These are phyloP conservation scores for Diophrys sp. DNA, from an alignment of 73 alveolate genomes.

Conservation along the genomic window DNA sequence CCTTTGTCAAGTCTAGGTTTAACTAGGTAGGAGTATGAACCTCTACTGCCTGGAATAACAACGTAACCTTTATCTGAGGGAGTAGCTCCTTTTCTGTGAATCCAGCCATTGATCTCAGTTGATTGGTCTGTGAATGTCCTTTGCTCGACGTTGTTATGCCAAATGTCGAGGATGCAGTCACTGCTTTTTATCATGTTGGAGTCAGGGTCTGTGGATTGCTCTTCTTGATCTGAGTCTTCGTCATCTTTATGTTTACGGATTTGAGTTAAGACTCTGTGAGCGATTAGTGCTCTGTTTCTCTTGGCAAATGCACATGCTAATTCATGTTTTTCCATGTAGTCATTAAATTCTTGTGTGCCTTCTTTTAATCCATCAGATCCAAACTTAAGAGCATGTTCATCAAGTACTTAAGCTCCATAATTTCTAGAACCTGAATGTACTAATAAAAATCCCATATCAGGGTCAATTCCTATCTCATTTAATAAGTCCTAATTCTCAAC, in stretches of 20 bases:
- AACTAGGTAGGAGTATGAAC: constrained; percentile 52
- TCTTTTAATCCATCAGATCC: constrained; percentile 9
- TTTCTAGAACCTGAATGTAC: constrained; percentile 56
- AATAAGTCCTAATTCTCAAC: constrained; percentile 24
- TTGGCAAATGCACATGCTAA: constrained; percentile 50
- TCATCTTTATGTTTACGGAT: constrained; percentile 8
- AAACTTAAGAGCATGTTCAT: constrained; percentile 12
- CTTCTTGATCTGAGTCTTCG: constrained; percentile 13
- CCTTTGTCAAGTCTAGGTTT: constrained; percentile 12
- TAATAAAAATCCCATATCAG: constrained; percentile 21
- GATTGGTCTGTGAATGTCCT: neutral
- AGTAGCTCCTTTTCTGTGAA: constrained; percentile 64
- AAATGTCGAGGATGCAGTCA: constrained; percentile 45
- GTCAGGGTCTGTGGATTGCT: constrained; percentile 1
- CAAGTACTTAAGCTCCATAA: constrained; percentile 29
- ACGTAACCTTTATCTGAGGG: constrained; percentile 47
- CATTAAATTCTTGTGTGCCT: constrained; percentile 12
- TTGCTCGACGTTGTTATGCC: constrained; percentile 47
- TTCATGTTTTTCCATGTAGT: constrained; percentile 42
- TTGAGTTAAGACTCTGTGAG: constrained; percentile 41
- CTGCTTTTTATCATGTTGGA: neutral
- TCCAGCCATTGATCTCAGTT: constrained; percentile 8
- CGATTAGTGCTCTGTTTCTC: constrained; percentile 56
- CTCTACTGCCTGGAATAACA: constrained; percentile 60
- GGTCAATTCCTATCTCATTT: constrained; percentile 14